A percentile compares a stretch with the other conserved stretches of the same genome.
phyloP scores from a whole-genome alignment of 345 rosid species.

The Cochlearia excelsa region DNA sequence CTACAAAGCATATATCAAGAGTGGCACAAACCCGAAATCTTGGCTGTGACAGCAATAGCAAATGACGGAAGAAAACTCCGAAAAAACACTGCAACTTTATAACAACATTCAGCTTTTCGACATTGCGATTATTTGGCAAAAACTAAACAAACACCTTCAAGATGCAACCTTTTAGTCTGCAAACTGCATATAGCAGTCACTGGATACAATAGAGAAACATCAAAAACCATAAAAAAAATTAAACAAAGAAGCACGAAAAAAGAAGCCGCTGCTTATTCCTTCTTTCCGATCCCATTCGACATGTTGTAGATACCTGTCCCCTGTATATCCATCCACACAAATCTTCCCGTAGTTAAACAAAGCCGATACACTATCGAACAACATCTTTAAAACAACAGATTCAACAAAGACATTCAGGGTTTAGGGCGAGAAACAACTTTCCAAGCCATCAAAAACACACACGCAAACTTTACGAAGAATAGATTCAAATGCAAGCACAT shows the following conservation, averaged over 20 bases:
- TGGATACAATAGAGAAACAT: conserved; percentile 21
- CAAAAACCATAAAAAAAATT: conserved; percentile 7
- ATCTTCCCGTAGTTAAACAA: conserved; percentile 11
- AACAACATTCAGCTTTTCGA: no score
- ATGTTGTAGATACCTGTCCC: conserved; percentile 83
- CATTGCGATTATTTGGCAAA: conserved; percentile 26
- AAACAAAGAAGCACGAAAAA: not conserved
- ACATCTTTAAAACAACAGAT: not conserved
- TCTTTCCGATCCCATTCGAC: conserved; percentile 84
- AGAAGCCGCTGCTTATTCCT: conserved; percentile 50
- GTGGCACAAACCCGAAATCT: no score
- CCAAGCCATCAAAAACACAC: not conserved
- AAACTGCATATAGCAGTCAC: conserved; percentile 13
- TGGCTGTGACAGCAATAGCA: no score
- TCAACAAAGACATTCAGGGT: no score
- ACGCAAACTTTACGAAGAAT: not conserved
- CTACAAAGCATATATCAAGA: no score
- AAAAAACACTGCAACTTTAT: no score
- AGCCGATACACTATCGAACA: not conserved
- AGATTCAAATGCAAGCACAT: not conserved
- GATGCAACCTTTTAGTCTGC: conserved; percentile 12
- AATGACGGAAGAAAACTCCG: no score
- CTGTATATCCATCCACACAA: conserved; percentile 37
- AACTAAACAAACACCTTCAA: conserved; percentile 27
- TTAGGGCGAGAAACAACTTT: not conserved